These are phyloP conservation scores for Colletotrichum noveboracense DNA, from an alignment of 2,329 filamentous ascomycete genomes.

Conservation along the genomic window DNA sequence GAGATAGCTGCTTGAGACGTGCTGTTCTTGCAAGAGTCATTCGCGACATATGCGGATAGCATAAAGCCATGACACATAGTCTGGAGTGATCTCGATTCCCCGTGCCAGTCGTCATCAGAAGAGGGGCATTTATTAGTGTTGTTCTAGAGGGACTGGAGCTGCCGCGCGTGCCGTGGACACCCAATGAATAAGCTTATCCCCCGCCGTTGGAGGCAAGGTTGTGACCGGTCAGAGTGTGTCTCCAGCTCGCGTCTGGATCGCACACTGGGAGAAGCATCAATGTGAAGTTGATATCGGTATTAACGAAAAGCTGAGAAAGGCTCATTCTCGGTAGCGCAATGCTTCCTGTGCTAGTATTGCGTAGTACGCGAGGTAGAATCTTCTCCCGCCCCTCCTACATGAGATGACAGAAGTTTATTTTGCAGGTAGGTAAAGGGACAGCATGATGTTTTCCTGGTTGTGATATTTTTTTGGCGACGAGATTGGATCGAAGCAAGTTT, in stretches of 20 bases:
- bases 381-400: background rate
- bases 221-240: background rate
- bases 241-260: background rate
- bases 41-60: background rate
- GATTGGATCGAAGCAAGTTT: background rate
- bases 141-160: background rate
- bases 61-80: background rate
- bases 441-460: background rate
- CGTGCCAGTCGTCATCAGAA: background rate
- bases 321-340: background rate
- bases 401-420: constrained; percentile 9
- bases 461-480: background rate
- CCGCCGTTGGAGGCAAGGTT: background rate
- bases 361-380: background rate
- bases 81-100: background rate
- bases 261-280: background rate
- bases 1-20: background rate
- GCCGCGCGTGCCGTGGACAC: background rate
- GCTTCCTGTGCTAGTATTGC: background rate
- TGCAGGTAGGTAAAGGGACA: background rate
- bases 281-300: background rate
- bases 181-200: background rate
- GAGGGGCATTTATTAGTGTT: background rate
- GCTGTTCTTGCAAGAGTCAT: background rate
- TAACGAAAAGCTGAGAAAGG: background rate